Conservation (phyloP, 345 rosid species). For the Brassica nigra region DNA sequence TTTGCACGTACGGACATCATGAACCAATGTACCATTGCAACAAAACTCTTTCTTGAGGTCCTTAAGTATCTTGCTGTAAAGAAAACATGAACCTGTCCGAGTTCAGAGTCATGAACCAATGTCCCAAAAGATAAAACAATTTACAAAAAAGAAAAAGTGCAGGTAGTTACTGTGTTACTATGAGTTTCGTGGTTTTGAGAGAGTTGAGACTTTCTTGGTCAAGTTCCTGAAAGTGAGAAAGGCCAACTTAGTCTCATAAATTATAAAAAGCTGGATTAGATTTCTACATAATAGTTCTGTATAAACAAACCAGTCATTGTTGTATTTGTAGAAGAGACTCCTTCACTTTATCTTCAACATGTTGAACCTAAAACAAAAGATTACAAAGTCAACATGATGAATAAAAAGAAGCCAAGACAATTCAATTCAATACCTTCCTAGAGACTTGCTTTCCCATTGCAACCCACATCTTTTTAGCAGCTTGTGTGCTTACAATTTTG, state of each 20-base stretch:
- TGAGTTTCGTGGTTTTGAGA: conserved; percentile 86
- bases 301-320: conserved; percentile 56
- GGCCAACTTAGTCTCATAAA: not conserved
- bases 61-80: no score
- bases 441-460: conserved; percentile 84
- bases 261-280: not conserved
- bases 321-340: conserved; percentile 57
- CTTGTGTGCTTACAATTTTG: conserved; percentile 77
- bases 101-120: no score
- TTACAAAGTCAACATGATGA: not conserved
- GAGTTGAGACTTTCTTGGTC: conserved; percentile 55
- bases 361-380: conserved; percentile 60
- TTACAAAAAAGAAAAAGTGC: conserved; percentile 6
- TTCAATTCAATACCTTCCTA: conserved; percentile 61
- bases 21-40: no score
- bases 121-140: conserved; percentile 7
- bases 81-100: no score
- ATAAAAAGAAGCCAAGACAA: conserved; percentile 3
- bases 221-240: conserved; percentile 51
- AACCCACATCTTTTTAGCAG: conserved; percentile 86
- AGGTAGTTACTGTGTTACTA: conserved; percentile 54
- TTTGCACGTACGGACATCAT: not conserved
- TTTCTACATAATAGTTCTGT: not conserved
- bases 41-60: no score
- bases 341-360: conserved; percentile 78